phyloP scores from a whole-genome alignment of 805 yeast species.

The Metschnikowia reukaufii region DNA sequence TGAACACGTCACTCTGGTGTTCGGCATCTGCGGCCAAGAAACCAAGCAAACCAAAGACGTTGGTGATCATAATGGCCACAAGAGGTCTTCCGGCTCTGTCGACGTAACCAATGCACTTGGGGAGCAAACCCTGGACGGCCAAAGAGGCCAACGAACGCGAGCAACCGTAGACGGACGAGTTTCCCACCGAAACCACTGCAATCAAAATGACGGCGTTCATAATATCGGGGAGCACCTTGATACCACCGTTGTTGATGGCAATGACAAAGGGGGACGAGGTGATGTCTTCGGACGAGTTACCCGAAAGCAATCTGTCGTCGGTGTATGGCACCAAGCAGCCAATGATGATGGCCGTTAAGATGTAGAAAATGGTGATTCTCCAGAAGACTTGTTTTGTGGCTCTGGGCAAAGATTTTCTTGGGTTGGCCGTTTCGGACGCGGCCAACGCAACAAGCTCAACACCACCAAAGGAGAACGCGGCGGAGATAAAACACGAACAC shows the following conservation, averaged over 20 bases:
- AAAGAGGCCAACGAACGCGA: conserved; percentile 64
- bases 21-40: conserved; percentile 33
- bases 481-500: conserved; percentile 50
- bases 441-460: conserved; percentile 59
- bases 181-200: conserved; percentile 32
- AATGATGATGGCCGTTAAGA: conserved; percentile 46
- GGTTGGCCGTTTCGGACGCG: conserved; percentile 57
- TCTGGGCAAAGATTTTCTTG: conserved; percentile 55
- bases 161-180: conserved; percentile 31
- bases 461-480: conserved; percentile 64
- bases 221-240: conserved; percentile 27
- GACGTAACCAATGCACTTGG: conserved; percentile 56
- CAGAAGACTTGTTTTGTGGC: conserved; percentile 58
- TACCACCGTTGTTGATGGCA: conserved; percentile 30
- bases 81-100: conserved; percentile 71
- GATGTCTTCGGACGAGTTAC: conserved; percentile 14
- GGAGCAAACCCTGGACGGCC: conserved; percentile 64
- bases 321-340: conserved; percentile 56
- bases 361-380: conserved; percentile 52
- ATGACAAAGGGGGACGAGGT: conserved; percentile 32
- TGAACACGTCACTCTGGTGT: conserved; percentile 34
- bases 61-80: conserved; percentile 51
- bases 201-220: conserved; percentile 30
- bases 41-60: conserved; percentile 42
- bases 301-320: conserved; percentile 27